Base-by-base conservation (phyloP, 257 asterid species). In the Solanum stenotomum region DNA sequence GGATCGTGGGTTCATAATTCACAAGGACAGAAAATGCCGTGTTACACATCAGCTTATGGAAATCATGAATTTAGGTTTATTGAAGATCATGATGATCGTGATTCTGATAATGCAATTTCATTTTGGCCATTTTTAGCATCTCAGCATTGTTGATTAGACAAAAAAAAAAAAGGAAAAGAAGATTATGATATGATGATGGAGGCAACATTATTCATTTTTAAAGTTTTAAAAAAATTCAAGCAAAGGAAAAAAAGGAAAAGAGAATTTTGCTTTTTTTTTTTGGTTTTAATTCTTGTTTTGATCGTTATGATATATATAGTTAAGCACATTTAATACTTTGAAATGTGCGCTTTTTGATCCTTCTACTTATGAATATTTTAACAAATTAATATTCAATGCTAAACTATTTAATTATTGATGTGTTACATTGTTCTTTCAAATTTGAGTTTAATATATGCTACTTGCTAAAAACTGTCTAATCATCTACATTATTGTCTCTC, bases 91-190 rank as follows among this genome's bases (percentile, higher is more conserved):
- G 94, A 95, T 33, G 93, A 93, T 74, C 92, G 89, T 13, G 98
- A 95, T 16, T 84, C 88, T 8, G 93, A 91, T 63, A 71, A 89
- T 33, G 93, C 95, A 2, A 92, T 92, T 90, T 92, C 92, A 85
- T 93, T 98, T 34, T 95, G 98, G 98, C 96, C 96, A 5, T 93
- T 90, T 88, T 94, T 82, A 31, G 86, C 86, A 2, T 82, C 86
- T 46, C 86, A 82, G 90, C 83, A 95, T 93, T 70, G 91, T 96
- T 3, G 98, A 93, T 87, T 38, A 96, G 3, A 25, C 12, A 78
- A 38, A 42, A 40, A 6, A 6, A 14, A 15, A 42, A 25, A 14
- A 5, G 4, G 3, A 68, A 25, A 15, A 29, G 37, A 67, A 25
- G 75, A 67, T 71, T 18, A 70, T 70, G 61, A 77, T 20, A 71